Evolutionary conservation across 1,284 basidiomycete species (phyloP).

Genomic region (Lentinus polychrous): DNA sequence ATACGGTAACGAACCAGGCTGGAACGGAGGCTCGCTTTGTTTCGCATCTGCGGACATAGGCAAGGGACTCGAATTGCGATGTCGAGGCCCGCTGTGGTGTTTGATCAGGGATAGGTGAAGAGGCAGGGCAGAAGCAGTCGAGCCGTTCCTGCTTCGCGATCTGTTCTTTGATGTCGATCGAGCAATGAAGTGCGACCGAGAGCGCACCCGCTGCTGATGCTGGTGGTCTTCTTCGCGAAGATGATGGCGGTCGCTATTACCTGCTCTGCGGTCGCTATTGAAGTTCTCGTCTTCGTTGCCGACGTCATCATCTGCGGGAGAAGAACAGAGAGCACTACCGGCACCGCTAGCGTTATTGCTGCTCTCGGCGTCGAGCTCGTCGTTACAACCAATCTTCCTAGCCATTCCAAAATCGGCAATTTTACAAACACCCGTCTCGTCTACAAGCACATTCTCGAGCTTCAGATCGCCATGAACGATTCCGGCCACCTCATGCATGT

Average conservation of each 20-base stretch:
- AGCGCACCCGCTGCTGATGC: slow-evolving; percentile 5
- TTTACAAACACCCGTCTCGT: slow-evolving; percentile 74
- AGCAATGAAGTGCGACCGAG: not conserved
- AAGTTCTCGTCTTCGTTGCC: slow-evolving; percentile 17
- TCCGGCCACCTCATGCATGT: slow-evolving; percentile 75
- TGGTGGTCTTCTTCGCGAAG: not conserved
- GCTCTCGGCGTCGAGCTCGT: slow-evolving; percentile 31
- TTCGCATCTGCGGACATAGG: slow-evolving; percentile 24
- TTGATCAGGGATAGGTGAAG: slow-evolving; percentile 30
- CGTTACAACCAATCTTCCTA: slow-evolving; percentile 47
- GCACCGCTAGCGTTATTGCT: not conserved
- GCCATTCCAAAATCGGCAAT: slow-evolving; percentile 85
- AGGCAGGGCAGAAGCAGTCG: slow-evolving; percentile 18
- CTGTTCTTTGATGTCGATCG: slow-evolving; percentile 9
- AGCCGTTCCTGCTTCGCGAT: slow-evolving; percentile 17
- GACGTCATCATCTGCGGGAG: slow-evolving; percentile 1
- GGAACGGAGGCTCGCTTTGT: slow-evolving; percentile 36
- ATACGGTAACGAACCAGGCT: slow-evolving; percentile 86
- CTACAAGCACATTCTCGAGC: slow-evolving; percentile 92
- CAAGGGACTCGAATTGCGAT: slow-evolving; percentile 54
- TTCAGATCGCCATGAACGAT: slow-evolving; percentile 93
- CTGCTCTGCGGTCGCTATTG: too few relatives aligned
- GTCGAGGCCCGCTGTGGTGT: slow-evolving; percentile 36
- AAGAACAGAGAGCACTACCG: slow-evolving; percentile 6
- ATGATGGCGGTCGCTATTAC: too few relatives aligned